Evolutionary conservation across 2,329 filamentous ascomycete genomes (phyloP).

Genomic region (Calonectria pseudoturangicola): DNA sequence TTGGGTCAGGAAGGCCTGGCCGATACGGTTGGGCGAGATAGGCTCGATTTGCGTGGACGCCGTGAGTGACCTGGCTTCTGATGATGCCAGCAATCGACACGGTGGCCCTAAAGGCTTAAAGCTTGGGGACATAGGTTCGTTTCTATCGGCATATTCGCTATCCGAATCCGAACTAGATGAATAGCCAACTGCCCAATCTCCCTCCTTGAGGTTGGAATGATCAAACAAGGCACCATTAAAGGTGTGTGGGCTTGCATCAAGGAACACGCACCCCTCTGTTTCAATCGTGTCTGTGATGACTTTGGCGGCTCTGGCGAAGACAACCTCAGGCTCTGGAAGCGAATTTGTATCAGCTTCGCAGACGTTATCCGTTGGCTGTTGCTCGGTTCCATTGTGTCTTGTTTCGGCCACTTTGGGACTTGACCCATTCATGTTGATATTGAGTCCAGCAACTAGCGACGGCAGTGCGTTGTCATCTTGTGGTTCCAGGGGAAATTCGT

Average conservation of each 20-base stretch:
- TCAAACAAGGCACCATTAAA: conserved; percentile 41
- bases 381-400: neutral
- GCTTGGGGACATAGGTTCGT: conserved; percentile 46
- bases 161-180: conserved; percentile 1
- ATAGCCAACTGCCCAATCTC: neutral
- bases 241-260: conserved; percentile 55
- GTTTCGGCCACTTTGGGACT: conserved; percentile 16
- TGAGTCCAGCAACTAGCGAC: neutral
- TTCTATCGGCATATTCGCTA: neutral
- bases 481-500: neutral
- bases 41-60: neutral
- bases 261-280: conserved; percentile 61
- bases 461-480: neutral
- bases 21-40: neutral
- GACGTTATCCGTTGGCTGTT: neutral
- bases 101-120: conserved; percentile 62
- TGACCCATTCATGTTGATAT: neutral
- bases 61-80: neutral
- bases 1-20: conserved; percentile 60
- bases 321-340: conserved; percentile 1
- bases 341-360: neutral
- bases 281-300: conserved; percentile 65
- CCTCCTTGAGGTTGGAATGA: neutral
- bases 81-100: conserved; percentile 47
- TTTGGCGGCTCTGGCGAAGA: conserved; percentile 66